Percentiles rank a stretch among this genome's conserved stretches.
phyloP scores from a whole-genome alignment of 1,284 basidiomycete genomes.

The Spongiforma sp. region DNA sequence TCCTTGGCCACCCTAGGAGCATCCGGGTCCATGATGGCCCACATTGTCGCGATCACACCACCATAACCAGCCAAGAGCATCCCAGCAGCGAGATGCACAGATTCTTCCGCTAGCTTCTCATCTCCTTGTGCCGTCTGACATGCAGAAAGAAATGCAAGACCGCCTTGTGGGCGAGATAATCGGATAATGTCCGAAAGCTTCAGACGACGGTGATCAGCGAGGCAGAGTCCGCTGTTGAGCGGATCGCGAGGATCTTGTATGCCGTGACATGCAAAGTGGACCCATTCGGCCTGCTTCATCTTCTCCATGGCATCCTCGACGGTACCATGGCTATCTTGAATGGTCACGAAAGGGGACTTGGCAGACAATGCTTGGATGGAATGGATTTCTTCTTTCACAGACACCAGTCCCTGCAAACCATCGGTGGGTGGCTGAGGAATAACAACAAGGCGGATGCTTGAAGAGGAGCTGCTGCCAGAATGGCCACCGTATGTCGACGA shows the following conservation, averaged over 20 bases:
- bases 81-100: background rate
- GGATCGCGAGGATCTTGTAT: background rate
- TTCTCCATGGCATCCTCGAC: background rate
- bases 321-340: background rate
- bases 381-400: background rate
- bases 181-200: slow-evolving; percentile 1
- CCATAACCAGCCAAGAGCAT: background rate
- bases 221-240: background rate
- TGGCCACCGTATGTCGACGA: background rate
- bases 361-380: background rate
- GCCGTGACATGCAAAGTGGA: background rate
- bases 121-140: background rate
- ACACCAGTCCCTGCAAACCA: background rate
- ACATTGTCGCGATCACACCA: background rate
- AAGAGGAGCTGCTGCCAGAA: background rate
- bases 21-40: background rate
- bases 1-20: background rate
- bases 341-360: background rate
- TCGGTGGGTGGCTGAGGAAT: background rate
- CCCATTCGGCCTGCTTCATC: background rate
- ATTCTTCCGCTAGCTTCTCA: background rate
- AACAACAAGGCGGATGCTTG: background rate
- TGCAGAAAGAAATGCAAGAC: background rate
- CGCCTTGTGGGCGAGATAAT: background rate
- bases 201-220: background rate